A percentile compares a stretch with the other conserved stretches of the same genome.
Evolutionary conservation across 106 monocot species (phyloP).

Genomic region (Amphibolis antarctica): DNA sequence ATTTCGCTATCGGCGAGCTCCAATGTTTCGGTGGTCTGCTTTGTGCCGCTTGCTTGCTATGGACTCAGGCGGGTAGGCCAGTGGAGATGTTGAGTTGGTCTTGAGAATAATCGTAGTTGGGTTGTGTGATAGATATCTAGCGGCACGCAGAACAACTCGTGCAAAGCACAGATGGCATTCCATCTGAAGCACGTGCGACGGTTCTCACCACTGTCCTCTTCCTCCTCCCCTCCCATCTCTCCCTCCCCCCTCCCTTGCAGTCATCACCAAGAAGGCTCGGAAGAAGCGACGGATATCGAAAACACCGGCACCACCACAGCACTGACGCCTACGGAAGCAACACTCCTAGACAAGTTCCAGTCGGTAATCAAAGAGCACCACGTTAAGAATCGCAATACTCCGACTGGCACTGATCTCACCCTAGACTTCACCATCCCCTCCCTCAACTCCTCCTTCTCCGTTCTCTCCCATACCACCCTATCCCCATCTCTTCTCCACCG

Average conservation of each 20-base stretch:
- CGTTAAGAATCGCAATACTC: not conserved
- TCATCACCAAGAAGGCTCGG: not conserved
- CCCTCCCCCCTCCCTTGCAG: not conserved
- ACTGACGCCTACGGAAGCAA: conserved; percentile 1
- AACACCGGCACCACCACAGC: conserved; percentile 1
- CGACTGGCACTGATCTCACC: not conserved
- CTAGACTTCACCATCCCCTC: conserved; percentile 1
- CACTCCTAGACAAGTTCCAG: conserved; percentile 7
- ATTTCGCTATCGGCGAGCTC: too few species aligned
- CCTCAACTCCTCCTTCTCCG: conserved; percentile 4
- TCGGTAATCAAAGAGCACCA: conserved; percentile 11
- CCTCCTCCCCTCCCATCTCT: not conserved
- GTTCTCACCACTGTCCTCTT: not conserved
- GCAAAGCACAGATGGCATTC: conserved; percentile 52
- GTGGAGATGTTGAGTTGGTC: too few species aligned
- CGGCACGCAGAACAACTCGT: too few species aligned
- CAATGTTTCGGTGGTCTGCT: too few species aligned
- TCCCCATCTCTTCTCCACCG: conserved; percentile 25
- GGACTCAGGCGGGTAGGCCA: too few species aligned
- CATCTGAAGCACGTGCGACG: not conserved
- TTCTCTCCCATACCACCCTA: conserved; percentile 3
- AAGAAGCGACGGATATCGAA: not conserved
- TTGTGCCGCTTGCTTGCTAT: too few species aligned
- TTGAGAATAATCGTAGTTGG: too few species aligned
- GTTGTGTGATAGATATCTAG: too few species aligned